Base-by-base conservation (phyloP, 2,329 filamentous ascomycete genomes). In the Colletotrichum sublineola region DNA sequence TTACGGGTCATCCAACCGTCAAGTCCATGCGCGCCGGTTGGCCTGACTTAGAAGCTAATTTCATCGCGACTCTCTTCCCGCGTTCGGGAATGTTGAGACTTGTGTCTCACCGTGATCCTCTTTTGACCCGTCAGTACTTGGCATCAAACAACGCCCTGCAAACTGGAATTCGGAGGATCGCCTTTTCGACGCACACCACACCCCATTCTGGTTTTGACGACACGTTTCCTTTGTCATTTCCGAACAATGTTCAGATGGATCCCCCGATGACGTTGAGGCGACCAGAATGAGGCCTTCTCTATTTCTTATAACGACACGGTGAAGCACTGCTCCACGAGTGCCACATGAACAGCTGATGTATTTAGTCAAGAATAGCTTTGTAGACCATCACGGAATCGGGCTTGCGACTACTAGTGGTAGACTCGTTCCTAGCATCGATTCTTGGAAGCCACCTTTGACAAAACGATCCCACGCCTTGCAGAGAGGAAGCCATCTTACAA, bases 51-150 rank as follows among this genome's bases (percentile, higher is more conserved):
- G 38, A 60, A 53, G 38, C 52, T 40, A 72, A 72, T 72, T 64
- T 69, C 70, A 57, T 64, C 60, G 31, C 57, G 55, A 60, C 44
- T 29, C 42, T 61, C 44, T 48, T 68, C 52, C 64, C 64, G 44
- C 65, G 58, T 58, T 29, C 61, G 67, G 66, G 67, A 72, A 64
- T 72, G 60, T 65, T 20, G 38, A 69, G 55, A 70, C 53, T 64
- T n/a, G 33, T 69, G 70, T 70, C 53, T 65, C 55, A 72, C 57
- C 40, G 48, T 36, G 60, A 29, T 42, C 40, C 56, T 40, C 42
- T 50, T 40, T 64, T 40, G 33, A 14, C 31, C 40, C 15, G 44
- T 46, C 55, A 9, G 14, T 36, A 18, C 24, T 33, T 57, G 46
- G 20, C 57, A 42, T 53, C 46, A 40, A 60, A 58, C 42, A 67